Base-by-base conservation (phyloP, 345 rosid species). In the Syzygium jambos region DNA sequence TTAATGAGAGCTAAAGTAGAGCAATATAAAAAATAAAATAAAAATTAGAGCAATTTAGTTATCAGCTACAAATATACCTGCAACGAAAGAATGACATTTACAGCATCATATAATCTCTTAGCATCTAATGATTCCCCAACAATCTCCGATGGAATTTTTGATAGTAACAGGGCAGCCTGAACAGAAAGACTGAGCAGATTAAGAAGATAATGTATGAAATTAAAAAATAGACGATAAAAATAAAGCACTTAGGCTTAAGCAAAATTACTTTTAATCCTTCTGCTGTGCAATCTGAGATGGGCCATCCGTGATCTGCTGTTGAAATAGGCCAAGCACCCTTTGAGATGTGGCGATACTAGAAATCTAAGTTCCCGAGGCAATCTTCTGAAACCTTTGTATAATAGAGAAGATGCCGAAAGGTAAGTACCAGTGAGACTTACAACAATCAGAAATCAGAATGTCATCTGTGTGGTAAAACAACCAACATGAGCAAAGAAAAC, bases 261-360 rank as follows among this genome's bases (percentile, higher is more conserved):
- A 51, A 80, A 88, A 84, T 91, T 98, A 95, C 99, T 90, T 98
- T 95, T 68, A 98, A 89, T 89, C 97, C 99, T 91, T 98, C 99
- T 84, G 98, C 95, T 3, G 99, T 94, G 93, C 98, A 95, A 87
- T 98, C 99, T 38, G 99, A 97, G 90, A 96, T 95, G 84, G 98
- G 99, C 99, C 99, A 97, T 90, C 99, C 98, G 9, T 97, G 99
- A 92, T 96, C 99, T 55, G 93, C 97, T 55, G 98, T 96, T 84
- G 99, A 97, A 92, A 96, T 96, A 87, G 99, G 97, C 99, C 99
- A 96, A 87, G 98, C 99, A 85, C 99, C 99, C 92, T 96, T 98
- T 85, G 99, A 98, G 91, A 98, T 95, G 93, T 98, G 99, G 59
- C 98, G 98, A 55, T 96, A 94, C 99, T 98, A 95, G 89, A 83